phyloP scores from a whole-genome alignment of 495 filamentous ascomycete genomes.

The Neurospora sp. region DNA sequence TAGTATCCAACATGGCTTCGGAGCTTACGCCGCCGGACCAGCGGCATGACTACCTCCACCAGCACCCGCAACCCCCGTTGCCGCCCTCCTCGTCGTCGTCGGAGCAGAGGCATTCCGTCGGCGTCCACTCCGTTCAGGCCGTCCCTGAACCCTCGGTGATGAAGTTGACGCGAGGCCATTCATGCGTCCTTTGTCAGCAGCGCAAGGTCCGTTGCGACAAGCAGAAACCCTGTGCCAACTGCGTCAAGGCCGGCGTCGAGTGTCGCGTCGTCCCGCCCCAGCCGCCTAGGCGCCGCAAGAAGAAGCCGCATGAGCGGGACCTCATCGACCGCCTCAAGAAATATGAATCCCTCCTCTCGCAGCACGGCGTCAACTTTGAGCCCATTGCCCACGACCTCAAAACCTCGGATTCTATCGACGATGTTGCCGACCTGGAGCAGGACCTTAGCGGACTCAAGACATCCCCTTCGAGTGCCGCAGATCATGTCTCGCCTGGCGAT shows the following conservation, averaged over 20 bases:
- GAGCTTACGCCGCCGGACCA: conserved; percentile 19
- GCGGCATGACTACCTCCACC: conserved; percentile 3
- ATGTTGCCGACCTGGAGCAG: conserved; percentile 39
- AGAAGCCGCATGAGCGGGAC: conserved; percentile 42
- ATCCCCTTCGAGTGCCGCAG: conserved; percentile 21
- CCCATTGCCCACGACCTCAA: conserved; percentile 33
- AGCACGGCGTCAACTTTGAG: conserved; percentile 41
- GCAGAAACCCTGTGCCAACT: conserved; percentile 55
- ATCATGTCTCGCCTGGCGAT: conserved; percentile 21
- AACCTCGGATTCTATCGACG: conserved; percentile 32
- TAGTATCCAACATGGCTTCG: conserved; percentile 17
- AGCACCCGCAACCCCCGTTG: conserved; percentile 1
- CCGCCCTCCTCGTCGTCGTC: conserved; percentile 21
- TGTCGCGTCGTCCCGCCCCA: conserved; percentile 52
- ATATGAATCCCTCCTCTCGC: conserved; percentile 44
- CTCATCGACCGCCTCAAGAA: conserved; percentile 42
- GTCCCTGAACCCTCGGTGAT: conserved; percentile 28
- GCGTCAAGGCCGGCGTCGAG: conserved; percentile 48
- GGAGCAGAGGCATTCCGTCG: conserved; percentile 13
- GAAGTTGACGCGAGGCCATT: conserved; percentile 46
- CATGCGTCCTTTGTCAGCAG: conserved; percentile 55
- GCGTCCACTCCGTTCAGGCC: background rate
- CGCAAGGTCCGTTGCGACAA: conserved; percentile 61
- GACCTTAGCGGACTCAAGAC: conserved; percentile 34
- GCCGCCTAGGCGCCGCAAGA: conserved; percentile 49